Evolutionary conservation across 129 eudicot genomes (phyloP), one percentile per base, ranked within the genome.

Genomic region (Arctium lappa): DNA sequence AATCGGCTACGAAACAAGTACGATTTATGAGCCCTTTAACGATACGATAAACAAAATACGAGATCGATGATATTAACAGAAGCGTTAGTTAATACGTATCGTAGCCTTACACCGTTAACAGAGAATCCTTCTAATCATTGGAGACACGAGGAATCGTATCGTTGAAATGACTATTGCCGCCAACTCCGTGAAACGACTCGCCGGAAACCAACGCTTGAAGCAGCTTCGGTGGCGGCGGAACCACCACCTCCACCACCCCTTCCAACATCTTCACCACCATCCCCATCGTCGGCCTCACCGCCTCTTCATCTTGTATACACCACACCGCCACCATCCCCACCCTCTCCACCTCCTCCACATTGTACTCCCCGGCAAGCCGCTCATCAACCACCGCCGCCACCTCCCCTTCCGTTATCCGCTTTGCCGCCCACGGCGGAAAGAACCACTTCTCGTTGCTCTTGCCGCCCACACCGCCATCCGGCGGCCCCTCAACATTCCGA

Each of bases 131-230:
- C 3, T 86, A 87, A 63, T 86, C 86, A 42, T 62, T 81, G 3
- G 94, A 90, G 15, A 73, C 73, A 4, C 81, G 82, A 15, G 85
- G 62, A 65, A 77, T 15, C 13, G 86, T 85, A 60, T 60, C 82
- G 50, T 80, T 86, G 40, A 60, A 74, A 33, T 63, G 65, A 32
- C 88, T 72, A 79, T 80, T 82, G 40, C 80, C 88, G 6, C 82
- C 87, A 2, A 92, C 89, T 30, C 98, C 97, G 1, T 27, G 91
- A 42, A 94, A 94, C 4, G 97, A 92, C 83, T 94, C 97, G 3
- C 97, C 98, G 9, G 97, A 91, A 27, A 94, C 98, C 84, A 94
- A 83, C n/a, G 98, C 98, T 56, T 94, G 98, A 80, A 94, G 93
- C 86, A 94, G 86, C 90, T 92, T 94, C 1, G 98, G 98, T 10